Conservation (phyloP, 2,329 filamentous ascomycete genomes). For the Calonectria pseudoturangicola region DNA sequence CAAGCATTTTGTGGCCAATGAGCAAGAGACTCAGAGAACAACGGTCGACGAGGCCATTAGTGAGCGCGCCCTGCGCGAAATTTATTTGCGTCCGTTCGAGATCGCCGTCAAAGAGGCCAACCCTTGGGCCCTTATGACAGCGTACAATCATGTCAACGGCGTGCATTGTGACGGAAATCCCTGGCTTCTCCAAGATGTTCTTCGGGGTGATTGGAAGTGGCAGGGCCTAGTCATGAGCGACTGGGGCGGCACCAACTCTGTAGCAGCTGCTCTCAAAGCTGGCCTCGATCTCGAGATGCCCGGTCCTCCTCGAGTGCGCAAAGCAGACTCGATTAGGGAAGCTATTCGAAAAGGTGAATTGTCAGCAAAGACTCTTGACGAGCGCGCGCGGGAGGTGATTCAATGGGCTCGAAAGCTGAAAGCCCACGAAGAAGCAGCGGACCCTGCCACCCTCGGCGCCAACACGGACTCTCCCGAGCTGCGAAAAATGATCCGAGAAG, state of each 20-base stretch:
- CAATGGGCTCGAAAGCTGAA: slow-evolving; percentile 11
- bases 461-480: slow-evolving; percentile 11
- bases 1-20: slow-evolving; percentile 69
- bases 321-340: background rate
- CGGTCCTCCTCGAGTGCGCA: slow-evolving; percentile 9
- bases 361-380: background rate
- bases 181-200: slow-evolving; percentile 13
- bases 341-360: background rate
- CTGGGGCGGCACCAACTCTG: slow-evolving; percentile 15
- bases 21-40: slow-evolving; percentile 58
- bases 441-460: background rate
- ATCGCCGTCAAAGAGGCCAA: slow-evolving; percentile 64
- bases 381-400: background rate
- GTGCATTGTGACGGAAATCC: slow-evolving; percentile 17
- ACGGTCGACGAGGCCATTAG: slow-evolving; percentile 57
- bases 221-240: slow-evolving; percentile 13
- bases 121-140: slow-evolving; percentile 67
- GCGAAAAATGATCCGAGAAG: slow-evolving; percentile 1
- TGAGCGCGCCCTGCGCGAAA: slow-evolving; percentile 58
- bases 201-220: slow-evolving; percentile 17
- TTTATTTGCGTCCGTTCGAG: slow-evolving; percentile 68
- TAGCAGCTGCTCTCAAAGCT: background rate
- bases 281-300: slow-evolving; percentile 14
- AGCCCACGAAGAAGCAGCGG: slow-evolving; percentile 4
- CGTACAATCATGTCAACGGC: slow-evolving; percentile 60